phyloP scores from a whole-genome alignment of 2,329 filamentous ascomycete genomes.

The Arthrinium puccinioides region DNA sequence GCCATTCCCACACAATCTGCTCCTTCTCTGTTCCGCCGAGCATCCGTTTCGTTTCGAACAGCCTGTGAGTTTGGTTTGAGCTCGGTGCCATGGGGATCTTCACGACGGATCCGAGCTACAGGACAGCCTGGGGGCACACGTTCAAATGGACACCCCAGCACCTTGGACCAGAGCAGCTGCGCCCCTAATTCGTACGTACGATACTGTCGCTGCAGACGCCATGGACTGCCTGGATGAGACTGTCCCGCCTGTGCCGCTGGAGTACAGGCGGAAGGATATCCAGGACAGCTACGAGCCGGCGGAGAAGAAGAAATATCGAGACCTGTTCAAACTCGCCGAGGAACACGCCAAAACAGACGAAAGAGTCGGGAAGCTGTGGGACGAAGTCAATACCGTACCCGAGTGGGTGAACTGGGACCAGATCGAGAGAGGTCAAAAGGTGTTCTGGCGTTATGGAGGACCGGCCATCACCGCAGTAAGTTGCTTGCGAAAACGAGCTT shows the following conservation, averaged over 20 bases:
- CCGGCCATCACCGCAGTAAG: constrained; percentile 52
- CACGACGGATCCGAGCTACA: neutral
- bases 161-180: constrained; percentile 48
- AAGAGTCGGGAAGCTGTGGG: constrained; percentile 52
- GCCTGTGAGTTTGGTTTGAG: no score
- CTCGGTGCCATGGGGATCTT: constrained; percentile 1
- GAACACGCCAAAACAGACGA: constrained; percentile 50
- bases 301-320: constrained; percentile 30
- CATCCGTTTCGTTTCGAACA: no score
- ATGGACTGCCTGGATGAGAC: constrained; percentile 57
- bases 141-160: constrained; percentile 66
- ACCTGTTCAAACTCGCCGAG: constrained; percentile 56
- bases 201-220: constrained; percentile 59
- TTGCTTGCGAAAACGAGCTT: neutral
- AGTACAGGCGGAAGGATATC: constrained; percentile 1
- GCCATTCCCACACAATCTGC: no score
- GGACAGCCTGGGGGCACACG: constrained; percentile 50
- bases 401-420: constrained; percentile 75
- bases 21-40: no score
- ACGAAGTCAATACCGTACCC: constrained; percentile 58
- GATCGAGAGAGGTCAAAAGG: constrained; percentile 64
- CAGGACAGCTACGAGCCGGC: constrained; percentile 1
- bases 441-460: constrained; percentile 71
- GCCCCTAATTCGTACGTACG: constrained; percentile 60
- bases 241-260: constrained; percentile 31